phyloP scores from a whole-genome alignment of 75 land plant species.

The Azolla pinnata region DNA sequence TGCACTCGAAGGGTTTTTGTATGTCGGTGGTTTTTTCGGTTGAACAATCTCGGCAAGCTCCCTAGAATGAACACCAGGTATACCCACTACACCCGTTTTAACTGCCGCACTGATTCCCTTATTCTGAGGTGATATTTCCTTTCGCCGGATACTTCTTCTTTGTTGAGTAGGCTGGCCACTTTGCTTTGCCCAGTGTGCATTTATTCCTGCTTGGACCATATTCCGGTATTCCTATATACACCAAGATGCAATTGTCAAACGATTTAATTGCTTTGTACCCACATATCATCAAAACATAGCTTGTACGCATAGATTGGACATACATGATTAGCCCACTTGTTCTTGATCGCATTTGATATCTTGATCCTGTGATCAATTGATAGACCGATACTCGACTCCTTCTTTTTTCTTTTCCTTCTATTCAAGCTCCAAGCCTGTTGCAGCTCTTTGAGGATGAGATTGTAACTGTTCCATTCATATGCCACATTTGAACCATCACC shows the following conservation, averaged over 20 bases:
- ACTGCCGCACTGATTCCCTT: too few relatives aligned
- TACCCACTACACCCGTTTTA: too few relatives aligned
- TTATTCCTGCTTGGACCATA: constrained; percentile 30
- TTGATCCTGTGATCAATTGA: constrained; percentile 53
- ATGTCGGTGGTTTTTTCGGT: too few relatives aligned
- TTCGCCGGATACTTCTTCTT: background rate
- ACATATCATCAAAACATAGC: too few relatives aligned
- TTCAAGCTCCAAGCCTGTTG: background rate
- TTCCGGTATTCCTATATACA: constrained; percentile 54
- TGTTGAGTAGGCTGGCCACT: background rate
- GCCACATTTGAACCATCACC: constrained; percentile 54
- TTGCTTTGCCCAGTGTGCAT: background rate
- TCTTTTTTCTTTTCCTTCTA: background rate
- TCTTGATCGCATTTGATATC: constrained; percentile 67
- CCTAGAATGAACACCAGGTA: too few relatives aligned
- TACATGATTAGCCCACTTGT: constrained; percentile 92
- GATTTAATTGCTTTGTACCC: too few relatives aligned
- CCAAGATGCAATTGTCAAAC: background rate
- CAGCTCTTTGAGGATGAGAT: constrained; percentile 26
- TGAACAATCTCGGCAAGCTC: too few relatives aligned
- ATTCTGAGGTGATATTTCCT: background rate
- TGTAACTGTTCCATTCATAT: constrained; percentile 67
- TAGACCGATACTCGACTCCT: constrained; percentile 26
- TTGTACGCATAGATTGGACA: constrained; percentile 10
- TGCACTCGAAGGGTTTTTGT: constrained; percentile 50